Evolutionary conservation across 345 rosid species (phyloP), one percentile per base, ranked within the genome.

Genomic region (Camelina neglecta): DNA sequence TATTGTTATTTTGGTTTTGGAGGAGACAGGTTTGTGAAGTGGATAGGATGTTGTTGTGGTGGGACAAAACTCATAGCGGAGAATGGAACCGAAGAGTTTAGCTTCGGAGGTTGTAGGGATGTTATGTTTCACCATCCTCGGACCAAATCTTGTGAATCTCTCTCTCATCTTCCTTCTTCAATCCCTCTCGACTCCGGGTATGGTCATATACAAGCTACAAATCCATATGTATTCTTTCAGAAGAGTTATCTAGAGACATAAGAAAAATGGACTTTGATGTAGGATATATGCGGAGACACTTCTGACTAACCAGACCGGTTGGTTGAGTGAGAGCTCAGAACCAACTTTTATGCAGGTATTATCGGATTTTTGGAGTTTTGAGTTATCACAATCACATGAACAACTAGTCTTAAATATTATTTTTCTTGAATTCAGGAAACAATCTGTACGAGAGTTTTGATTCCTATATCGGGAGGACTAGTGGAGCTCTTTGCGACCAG

Each of bases 1-100:
- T 33, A 53, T 45, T 48, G 29, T 48, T 56, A 48, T 7, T 53
- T 4, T 61, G 42, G 41, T 53, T 53, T 31, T 53, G 49, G 74
- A 53, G 75, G 79, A 69, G 63, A 64, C 68, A 80, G 83, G 77
- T 80, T 59, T 51, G 57, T 91, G 56, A 93, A 86, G 84, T 91
- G 93, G 96, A 67, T 84, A 72, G 96, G 88, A 76, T 91, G 96
- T 60, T 91, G 97, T 78, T 93, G 98, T 68, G 90, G 82, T 54
- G 96, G 96, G 62, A 71, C 85, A 61, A 86, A 85, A 48, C 60
- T 31, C 75, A 64, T 73, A 47, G 65, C 65, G 10, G 77, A 83
- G 50, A 81, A 51, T 65, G 85, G 80, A 71, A 79, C 74, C 6
- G 92, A 88, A 65, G 86, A 82, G 55, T 77, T 84, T 81, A 79